These are phyloP conservation scores for Phytophthora lateralis DNA, from an alignment of 352 stramenopile species.

Conservation along the genomic window DNA sequence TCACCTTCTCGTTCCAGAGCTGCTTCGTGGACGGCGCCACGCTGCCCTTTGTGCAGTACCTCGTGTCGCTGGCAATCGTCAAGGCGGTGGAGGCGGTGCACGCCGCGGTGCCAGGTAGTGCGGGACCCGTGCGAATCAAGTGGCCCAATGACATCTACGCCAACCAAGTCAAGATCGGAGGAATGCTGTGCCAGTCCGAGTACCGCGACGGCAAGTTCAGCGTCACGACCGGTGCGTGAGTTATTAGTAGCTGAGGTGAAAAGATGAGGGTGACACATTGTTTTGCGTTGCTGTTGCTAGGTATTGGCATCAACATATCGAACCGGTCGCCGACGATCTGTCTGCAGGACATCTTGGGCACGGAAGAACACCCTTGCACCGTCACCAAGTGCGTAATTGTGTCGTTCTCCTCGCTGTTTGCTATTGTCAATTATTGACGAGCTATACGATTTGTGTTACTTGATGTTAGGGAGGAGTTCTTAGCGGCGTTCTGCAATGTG, in stretches of 20 bases:
- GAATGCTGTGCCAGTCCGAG: constrained; percentile 91
- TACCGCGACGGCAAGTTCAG: constrained; percentile 79
- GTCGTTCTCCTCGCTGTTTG: not conserved
- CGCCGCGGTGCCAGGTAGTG: constrained; percentile 19
- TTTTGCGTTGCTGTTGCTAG: constrained; percentile 28
- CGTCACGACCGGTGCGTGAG: constrained; percentile 76
- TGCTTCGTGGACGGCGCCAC: constrained; percentile 76
- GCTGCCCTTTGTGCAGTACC: constrained; percentile 91
- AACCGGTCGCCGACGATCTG: constrained; percentile 88
- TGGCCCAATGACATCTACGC: constrained; percentile 94
- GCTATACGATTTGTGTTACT: constrained; percentile 3
- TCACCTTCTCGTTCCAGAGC: constrained; percentile 92
- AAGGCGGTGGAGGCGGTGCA: constrained; percentile 76
- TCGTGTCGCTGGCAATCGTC: constrained; percentile 89
- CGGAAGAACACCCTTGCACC: constrained; percentile 54
- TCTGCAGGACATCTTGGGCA: constrained; percentile 82
- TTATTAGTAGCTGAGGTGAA: not conserved
- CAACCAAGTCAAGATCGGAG: constrained; percentile 88
- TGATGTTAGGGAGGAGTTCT: constrained; percentile 73
- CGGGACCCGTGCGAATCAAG: constrained; percentile 87
- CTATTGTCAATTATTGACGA: constrained; percentile 17
- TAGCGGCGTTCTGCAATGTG: constrained; percentile 88
- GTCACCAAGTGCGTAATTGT: constrained; percentile 73
- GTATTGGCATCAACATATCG: constrained; percentile 91
- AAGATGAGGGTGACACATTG: not conserved